Conservation (phyloP, 108 stramenopile genomes). For the Fragilaria crotonensis region DNA sequence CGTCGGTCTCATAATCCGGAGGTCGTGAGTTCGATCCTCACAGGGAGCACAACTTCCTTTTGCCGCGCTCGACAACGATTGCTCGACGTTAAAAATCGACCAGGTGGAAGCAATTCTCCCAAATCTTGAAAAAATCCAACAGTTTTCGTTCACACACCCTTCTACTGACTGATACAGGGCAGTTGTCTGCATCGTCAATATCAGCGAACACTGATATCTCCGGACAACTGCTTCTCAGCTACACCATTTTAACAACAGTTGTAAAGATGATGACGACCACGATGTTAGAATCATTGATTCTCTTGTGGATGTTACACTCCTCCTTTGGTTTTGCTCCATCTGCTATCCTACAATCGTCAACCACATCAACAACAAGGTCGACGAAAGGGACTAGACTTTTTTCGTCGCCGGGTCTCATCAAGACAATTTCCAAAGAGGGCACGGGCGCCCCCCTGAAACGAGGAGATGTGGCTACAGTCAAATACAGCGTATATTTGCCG, state of each 20-base stretch:
- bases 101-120: too few relatives aligned
- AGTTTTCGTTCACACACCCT: too few relatives aligned
- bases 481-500: slow-evolving; percentile 37
- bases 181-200: too few relatives aligned
- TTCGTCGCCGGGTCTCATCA: slow-evolving; percentile 27
- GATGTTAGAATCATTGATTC: neutral
- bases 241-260: too few relatives aligned
- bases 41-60: slow-evolving; percentile 21
- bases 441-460: slow-evolving; percentile 4
- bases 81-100: too few relatives aligned
- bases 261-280: too few relatives aligned
- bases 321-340: neutral
- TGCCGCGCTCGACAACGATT: too few relatives aligned
- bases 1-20: slow-evolving; percentile 59
- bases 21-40: slow-evolving; percentile 61
- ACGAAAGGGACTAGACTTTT: neutral
- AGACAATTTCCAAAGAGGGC: slow-evolving; percentile 33
- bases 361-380: neutral
- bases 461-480: slow-evolving; percentile 49
- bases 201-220: too few relatives aligned
- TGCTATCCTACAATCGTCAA: neutral
- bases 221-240: too few relatives aligned
- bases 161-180: too few relatives aligned
- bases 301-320: slow-evolving; percentile 1
- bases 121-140: too few relatives aligned